Conservation (phyloP, 2,329 filamentous ascomycete genomes). For the Teratosphaeria destructans region DNA sequence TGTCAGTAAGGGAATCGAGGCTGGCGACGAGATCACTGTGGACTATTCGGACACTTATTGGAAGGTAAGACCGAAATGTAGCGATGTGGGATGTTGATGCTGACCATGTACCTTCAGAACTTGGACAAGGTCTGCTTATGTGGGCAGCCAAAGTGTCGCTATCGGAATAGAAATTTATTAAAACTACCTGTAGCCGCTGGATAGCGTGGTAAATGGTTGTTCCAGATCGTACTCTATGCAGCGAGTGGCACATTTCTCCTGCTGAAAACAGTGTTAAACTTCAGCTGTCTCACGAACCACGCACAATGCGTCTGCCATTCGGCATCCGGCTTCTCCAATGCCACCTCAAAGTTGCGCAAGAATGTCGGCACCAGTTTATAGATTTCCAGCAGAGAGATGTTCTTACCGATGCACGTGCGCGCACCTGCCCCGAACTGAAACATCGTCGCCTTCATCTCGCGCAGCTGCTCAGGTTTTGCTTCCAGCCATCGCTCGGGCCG, state of each 20-base stretch:
- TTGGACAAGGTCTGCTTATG: slow-evolving; percentile 47
- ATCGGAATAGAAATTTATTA: slow-evolving; percentile 14
- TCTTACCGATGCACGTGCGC: slow-evolving; percentile 55
- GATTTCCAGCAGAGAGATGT: slow-evolving; percentile 38
- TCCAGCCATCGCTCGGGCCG: slow-evolving; percentile 58
- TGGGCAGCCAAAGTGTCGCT: slow-evolving; percentile 43
- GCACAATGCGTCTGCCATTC: slow-evolving; percentile 43
- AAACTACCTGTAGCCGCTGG: neutral
- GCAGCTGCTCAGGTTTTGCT: slow-evolving; percentile 44
- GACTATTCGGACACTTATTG: slow-evolving; percentile 51
- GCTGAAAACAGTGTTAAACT: slow-evolving; percentile 36
- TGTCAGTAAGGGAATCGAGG: slow-evolving; percentile 45
- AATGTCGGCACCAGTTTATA: slow-evolving; percentile 46
- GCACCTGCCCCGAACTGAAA: slow-evolving; percentile 64
- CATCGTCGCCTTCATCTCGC: slow-evolving; percentile 60
- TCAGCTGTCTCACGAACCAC: slow-evolving; percentile 32
- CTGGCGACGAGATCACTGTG: slow-evolving; percentile 46
- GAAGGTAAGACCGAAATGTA: slow-evolving; percentile 22
- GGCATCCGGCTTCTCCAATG: slow-evolving; percentile 28
- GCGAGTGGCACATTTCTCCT: slow-evolving; percentile 13
- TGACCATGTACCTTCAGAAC: slow-evolving; percentile 18
- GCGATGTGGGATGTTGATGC: neutral
- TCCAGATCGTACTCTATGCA: neutral
- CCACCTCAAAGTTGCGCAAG: slow-evolving; percentile 53
- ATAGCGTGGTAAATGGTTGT: neutral